Base-by-base conservation (phyloP, 2,329 filamentous ascomycete species). In the Claviceps humidiphila region DNA sequence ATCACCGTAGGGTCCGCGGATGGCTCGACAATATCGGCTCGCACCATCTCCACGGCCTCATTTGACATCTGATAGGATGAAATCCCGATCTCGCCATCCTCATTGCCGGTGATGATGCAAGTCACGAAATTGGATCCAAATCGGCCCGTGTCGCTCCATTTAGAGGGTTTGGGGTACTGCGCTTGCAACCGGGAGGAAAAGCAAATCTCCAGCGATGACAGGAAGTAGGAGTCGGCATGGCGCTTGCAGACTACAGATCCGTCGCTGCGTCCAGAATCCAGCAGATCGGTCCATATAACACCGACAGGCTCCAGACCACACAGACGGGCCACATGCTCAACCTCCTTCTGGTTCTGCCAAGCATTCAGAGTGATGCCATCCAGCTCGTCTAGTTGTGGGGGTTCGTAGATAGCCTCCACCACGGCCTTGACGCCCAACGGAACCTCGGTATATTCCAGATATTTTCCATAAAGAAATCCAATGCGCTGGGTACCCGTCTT, bases 61-160 rank as follows among this genome's bases (percentile, higher is more conserved):
- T 96, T 95, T 1, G 91, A 95, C 57, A 89, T 90, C 68, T 98
- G 93, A 63, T 97, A 98, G 0, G 90, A 83, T 4, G 89, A 87
- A 56, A 98, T 87, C 17, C 84, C 78, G 58, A 98, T 97, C 57
- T 89, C 83, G 52, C 90, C 89, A 48, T 87, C 75, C 57, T 93
- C 87, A 61, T 97, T 91, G 47, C 91, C 91, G n/a, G 88, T 91
- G 55, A 98, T 78, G 44, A 98, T 82, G 67, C 93, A 98, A 0
- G 93, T 97, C 47, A 98, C 90, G 66, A 97, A 97, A 64, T 94
- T 93, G 48, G 91, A 97, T 17, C 93, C 93, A 63, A 96, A 98
- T 52, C 80, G 80, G 46, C 91, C 93, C 2, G 87, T 94, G 62
- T 96, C 90, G 65, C 91, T 95, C 91, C 93, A 98, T 67, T 96